Percentiles rank a stretch among this genome's conserved stretches.
phyloP scores from a whole-genome alignment of 2,329 filamentous ascomycete species.

The Penicillium thymicola region DNA sequence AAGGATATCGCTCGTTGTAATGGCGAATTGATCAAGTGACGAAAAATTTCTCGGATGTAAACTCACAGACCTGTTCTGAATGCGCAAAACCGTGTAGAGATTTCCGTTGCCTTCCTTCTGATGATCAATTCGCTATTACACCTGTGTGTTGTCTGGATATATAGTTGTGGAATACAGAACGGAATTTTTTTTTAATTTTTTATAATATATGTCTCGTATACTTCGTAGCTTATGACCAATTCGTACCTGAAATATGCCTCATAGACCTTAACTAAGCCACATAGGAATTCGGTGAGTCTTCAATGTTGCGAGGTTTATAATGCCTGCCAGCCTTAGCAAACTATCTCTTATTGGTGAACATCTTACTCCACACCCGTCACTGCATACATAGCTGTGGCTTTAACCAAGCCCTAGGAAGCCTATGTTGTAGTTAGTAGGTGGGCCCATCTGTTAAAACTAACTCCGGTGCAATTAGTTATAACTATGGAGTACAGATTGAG shows the following conservation, averaged over 20 bases:
- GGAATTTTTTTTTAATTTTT: background rate
- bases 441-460: background rate
- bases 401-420: background rate
- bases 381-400: background rate
- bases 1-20: slow-evolving; percentile 2
- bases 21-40: slow-evolving; percentile 49
- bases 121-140: slow-evolving; percentile 45
- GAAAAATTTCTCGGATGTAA: slow-evolving; percentile 98
- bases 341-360: background rate
- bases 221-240: background rate
- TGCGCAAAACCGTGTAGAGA: slow-evolving; percentile 95
- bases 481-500: background rate
- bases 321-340: background rate
- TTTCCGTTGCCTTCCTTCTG: slow-evolving; percentile 99
- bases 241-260: background rate
- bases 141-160: slow-evolving; percentile 5
- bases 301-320: background rate
- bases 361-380: background rate
- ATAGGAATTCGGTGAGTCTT: background rate
- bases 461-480: background rate
- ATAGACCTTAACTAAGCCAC: background rate
- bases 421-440: no score
- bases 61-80: slow-evolving; percentile 72
- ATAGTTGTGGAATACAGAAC: slow-evolving; percentile 18
- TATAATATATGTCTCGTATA: background rate